Percentiles rank a stretch among this genome's conserved stretches.
Evolutionary conservation across 768 basidiomycete species (phyloP).

Genomic region (Suillus ampliporus): DNA sequence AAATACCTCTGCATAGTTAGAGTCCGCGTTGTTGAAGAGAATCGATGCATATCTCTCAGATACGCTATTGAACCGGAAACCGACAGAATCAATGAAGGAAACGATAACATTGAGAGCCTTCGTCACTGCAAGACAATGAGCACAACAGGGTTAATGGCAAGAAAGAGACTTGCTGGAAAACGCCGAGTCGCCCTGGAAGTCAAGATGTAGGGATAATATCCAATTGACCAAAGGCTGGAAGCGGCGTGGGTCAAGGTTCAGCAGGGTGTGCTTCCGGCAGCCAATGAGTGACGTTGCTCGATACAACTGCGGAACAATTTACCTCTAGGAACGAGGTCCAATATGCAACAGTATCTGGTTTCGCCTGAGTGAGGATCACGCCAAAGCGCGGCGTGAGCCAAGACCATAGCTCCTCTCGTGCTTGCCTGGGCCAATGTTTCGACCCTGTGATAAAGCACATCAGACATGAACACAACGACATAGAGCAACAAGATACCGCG

Average conservation of each 20-base stretch:
- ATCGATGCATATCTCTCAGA: slow-evolving; percentile 72
- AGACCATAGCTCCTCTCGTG: slow-evolving; percentile 63
- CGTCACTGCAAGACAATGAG: slow-evolving; percentile 57
- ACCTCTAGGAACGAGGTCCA: slow-evolving; percentile 71
- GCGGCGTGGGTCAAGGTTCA: slow-evolving; percentile 81
- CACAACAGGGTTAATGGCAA: not conserved
- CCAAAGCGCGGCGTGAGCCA: slow-evolving; percentile 72
- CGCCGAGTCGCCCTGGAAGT: slow-evolving; percentile 85
- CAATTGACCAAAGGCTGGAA: slow-evolving; percentile 75
- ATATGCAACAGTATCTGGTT: slow-evolving; percentile 81
- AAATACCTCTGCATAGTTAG: slow-evolving; percentile 83
- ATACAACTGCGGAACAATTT: slow-evolving; percentile 1
- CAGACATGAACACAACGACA: slow-evolving; percentile 7
- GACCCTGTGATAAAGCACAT: slow-evolving; percentile 53
- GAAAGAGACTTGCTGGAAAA: slow-evolving; percentile 69
- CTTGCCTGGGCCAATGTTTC: slow-evolving; percentile 78
- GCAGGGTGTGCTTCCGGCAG: slow-evolving; percentile 51
- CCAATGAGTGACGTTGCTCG: slow-evolving; percentile 13
- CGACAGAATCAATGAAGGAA: slow-evolving; percentile 68
- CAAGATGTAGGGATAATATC: slow-evolving; percentile 75
- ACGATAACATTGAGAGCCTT: slow-evolving; percentile 74
- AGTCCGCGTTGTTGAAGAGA: slow-evolving; percentile 77
- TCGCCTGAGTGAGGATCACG: slow-evolving; percentile 72
- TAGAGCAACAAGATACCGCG: slow-evolving; percentile 53
- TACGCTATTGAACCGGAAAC: slow-evolving; percentile 67